Percentiles rank a stretch among this genome's conserved stretches.
Conservation (phyloP, 2,329 filamentous ascomycete genomes). For the Triangularia verruculosa region DNA sequence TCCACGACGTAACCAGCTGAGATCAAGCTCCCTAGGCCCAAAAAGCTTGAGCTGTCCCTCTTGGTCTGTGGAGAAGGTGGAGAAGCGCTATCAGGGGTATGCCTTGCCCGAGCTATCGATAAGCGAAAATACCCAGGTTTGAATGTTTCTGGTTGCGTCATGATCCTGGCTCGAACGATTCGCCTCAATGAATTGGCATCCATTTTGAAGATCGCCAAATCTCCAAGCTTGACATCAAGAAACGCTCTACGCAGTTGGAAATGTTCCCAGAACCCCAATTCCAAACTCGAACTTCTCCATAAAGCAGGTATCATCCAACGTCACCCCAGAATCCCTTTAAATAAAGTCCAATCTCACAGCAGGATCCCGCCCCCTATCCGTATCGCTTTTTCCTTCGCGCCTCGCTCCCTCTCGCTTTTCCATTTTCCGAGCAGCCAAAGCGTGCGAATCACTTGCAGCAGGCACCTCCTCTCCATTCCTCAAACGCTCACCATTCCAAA, state of each 20-base stretch:
- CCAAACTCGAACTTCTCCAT: neutral
- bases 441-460: too few relatives aligned
- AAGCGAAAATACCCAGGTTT: neutral
- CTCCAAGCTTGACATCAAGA: neutral
- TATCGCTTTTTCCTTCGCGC: neutral
- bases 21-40: neutral
- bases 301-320: neutral
- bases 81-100: neutral
- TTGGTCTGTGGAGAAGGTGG: neutral
- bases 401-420: neutral
- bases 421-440: neutral
- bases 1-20: too few relatives aligned
- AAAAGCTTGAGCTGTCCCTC: neutral
- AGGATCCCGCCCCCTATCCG: too few relatives aligned
- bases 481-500: neutral
- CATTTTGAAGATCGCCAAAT: neutral
- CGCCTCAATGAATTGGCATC: neutral
- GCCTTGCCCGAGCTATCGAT: constrained; percentile 3
- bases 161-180: neutral
- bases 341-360: neutral
- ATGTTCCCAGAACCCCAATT: neutral
- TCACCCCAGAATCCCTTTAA: neutral
- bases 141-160: neutral
- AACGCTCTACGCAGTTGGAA: neutral
- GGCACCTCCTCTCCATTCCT: neutral